phyloP scores from a whole-genome alignment of 2,329 filamentous ascomycete species.

The Talaromyces sp. region DNA sequence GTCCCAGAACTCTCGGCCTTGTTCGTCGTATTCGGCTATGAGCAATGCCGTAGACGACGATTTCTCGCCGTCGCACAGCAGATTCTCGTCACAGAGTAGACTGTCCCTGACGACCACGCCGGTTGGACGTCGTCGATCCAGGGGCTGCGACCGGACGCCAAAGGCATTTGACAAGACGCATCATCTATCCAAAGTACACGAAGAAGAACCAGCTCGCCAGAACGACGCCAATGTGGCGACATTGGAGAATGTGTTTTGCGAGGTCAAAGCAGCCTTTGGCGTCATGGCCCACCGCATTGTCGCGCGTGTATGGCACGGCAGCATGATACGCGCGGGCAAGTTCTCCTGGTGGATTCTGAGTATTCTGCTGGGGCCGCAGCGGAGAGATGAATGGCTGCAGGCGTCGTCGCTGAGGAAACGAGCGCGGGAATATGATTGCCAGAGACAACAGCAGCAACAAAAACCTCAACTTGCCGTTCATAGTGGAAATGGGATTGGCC shows the following conservation, averaged over 20 bases:
- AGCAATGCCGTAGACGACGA: neutral
- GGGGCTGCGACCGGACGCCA: neutral
- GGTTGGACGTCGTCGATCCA: neutral
- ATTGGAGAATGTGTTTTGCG: constrained; percentile 6
- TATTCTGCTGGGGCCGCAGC: constrained; percentile 21
- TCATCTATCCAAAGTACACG: neutral
- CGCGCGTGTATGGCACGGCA: constrained; percentile 28
- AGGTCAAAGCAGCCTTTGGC: constrained; percentile 16
- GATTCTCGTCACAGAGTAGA: neutral
- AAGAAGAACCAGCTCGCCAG: neutral
- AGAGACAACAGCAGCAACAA: neutral
- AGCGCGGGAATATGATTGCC: neutral
- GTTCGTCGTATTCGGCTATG: neutral
- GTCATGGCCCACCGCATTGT: constrained; percentile 26
- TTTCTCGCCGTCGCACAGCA: neutral
- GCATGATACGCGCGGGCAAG: constrained; percentile 25
- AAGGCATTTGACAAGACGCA: constrained; percentile 1
- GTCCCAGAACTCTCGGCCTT: neutral
- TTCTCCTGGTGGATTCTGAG: constrained; percentile 34
- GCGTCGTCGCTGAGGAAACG: constrained; percentile 6
- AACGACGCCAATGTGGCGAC: neutral
- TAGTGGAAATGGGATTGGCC: constrained; percentile 1
- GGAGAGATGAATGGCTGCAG: constrained; percentile 7
- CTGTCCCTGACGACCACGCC: neutral
- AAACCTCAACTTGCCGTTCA: neutral